These are phyloP conservation scores for Podila horticola DNA, from an alignment of 192 early-diverging fungal species.

Conservation along the genomic window DNA sequence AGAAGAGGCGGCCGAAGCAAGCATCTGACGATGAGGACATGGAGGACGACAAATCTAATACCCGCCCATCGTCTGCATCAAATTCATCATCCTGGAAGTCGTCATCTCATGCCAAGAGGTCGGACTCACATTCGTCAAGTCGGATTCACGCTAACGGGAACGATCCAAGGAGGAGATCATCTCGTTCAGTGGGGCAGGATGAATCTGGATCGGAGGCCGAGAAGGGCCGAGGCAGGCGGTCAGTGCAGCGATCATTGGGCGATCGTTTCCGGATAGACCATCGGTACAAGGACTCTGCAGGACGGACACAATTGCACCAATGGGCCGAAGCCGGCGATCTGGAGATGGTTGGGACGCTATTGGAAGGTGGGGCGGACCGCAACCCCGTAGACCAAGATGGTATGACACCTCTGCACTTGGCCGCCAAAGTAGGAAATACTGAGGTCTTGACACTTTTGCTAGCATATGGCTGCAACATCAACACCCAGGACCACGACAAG, in stretches of 20 bases:
- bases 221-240: constrained; percentile 6
- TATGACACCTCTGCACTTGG: constrained; percentile 74
- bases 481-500: constrained; percentile 69
- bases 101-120: background rate
- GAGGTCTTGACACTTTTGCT: constrained; percentile 58
- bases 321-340: constrained; percentile 70
- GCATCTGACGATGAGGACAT: constrained; percentile 44
- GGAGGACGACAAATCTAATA: constrained; percentile 28
- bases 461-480: constrained; percentile 66
- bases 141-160: background rate
- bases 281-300: constrained; percentile 64
- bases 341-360: constrained; percentile 57
- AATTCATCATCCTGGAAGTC: constrained; percentile 9
- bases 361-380: constrained; percentile 69
- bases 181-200: constrained; percentile 25
- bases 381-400: constrained; percentile 73
- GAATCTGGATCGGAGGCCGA: constrained; percentile 25
- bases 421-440: constrained; percentile 64
- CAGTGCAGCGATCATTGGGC: constrained; percentile 32
- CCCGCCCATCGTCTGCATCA: constrained; percentile 3
- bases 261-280: constrained; percentile 58
- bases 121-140: background rate
- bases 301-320: constrained; percentile 73
- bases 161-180: constrained; percentile 13
- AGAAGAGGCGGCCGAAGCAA: constrained; percentile 46